Conservation (phyloP, 305 asterid genomes). For the Fraxinus latifolia region DNA sequence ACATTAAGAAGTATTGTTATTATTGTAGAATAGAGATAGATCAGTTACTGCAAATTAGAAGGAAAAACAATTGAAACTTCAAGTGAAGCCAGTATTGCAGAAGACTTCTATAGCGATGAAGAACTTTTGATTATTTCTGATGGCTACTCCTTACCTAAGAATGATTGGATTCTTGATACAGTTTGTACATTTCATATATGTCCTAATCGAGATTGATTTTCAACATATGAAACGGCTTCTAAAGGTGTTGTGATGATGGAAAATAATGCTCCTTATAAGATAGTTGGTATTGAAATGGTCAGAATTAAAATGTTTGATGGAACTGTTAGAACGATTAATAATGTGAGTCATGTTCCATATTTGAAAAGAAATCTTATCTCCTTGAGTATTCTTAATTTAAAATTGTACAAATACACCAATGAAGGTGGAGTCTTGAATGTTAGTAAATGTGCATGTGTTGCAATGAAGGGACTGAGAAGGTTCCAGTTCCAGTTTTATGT, state of each 20-base stretch:
- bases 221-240: background rate
- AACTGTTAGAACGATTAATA: background rate
- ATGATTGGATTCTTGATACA: background rate
- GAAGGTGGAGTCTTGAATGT: background rate
- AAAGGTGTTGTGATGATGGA: background rate
- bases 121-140: background rate
- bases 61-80: background rate
- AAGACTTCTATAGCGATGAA: background rate
- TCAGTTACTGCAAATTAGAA: background rate
- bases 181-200: background rate
- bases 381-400: no score
- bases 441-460: background rate
- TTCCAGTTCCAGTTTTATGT: background rate
- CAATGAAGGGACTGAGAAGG: background rate
- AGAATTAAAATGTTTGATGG: background rate
- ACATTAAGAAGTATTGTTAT: background rate
- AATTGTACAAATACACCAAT: background rate
- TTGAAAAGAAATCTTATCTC: background rate
- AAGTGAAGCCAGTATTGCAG: background rate
- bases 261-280: background rate
- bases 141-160: background rate
- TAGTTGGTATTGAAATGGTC: background rate
- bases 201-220: background rate
- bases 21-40: background rate
- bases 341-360: background rate